phyloP scores from a whole-genome alignment of 129 eudicot species.

The Centaurea solstitialis region DNA sequence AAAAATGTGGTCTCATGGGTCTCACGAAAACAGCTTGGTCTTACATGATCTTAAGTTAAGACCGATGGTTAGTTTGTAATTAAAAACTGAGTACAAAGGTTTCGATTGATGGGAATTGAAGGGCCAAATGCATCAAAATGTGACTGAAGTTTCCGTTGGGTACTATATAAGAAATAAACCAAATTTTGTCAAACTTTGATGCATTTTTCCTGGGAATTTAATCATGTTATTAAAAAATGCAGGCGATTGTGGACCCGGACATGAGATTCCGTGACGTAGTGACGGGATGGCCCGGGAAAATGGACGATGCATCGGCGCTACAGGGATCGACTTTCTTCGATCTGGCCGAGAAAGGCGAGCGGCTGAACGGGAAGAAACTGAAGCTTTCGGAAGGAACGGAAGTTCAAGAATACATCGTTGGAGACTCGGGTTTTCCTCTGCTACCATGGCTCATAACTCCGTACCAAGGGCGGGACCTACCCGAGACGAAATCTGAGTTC shows the following conservation, averaged over 20 bases:
- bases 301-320: conserved; percentile 64
- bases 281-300: conserved; percentile 85
- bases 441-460: conserved; percentile 93
- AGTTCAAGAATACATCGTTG: conserved; percentile 66
- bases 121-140: no score
- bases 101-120: not conserved
- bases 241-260: conserved; percentile 76
- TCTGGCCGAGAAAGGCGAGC: conserved; percentile 56
- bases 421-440: conserved; percentile 67
- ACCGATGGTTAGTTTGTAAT: no score
- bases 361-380: conserved; percentile 51
- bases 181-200: no score
- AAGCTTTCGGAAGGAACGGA: conserved; percentile 49
- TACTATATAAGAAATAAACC: no score
- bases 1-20: no score
- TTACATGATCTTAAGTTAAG: no score
- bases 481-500: conserved; percentile 53
- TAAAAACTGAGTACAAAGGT: not conserved
- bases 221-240: no score
- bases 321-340: conserved; percentile 52
- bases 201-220: no score
- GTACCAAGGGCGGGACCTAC: conserved; percentile 51
- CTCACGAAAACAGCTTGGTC: no score
- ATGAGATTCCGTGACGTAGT: conserved; percentile 79
- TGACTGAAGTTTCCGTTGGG: no score